Evolutionary conservation across 192 early-diverging fungal species (phyloP).

Genomic region (Tieghemiomyces parasiticus): DNA sequence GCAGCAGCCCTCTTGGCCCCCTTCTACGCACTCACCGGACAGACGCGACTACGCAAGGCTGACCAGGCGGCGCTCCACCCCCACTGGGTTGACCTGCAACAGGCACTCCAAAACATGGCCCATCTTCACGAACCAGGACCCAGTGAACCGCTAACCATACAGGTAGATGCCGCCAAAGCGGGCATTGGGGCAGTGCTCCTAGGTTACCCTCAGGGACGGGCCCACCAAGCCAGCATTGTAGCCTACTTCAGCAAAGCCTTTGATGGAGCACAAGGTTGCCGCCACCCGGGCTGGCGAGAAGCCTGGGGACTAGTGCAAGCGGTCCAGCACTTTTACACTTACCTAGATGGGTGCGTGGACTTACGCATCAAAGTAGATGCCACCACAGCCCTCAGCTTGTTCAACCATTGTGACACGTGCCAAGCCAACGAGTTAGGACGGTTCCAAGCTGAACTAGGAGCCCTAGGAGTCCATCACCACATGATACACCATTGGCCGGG

Average conservation of each 20-base stretch:
- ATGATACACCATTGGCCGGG: slow-evolving; percentile 4
- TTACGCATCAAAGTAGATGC: slow-evolving; percentile 17
- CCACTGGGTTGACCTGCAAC: background rate
- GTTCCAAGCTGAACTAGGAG: background rate
- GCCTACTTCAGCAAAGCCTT: slow-evolving; percentile 17
- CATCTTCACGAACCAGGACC: slow-evolving; percentile 14
- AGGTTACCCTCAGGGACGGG: slow-evolving; percentile 2
- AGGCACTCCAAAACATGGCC: slow-evolving; percentile 8
- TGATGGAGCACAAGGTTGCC: slow-evolving; percentile 11
- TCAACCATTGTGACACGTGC: background rate
- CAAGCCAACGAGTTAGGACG: background rate
- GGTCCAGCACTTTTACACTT: slow-evolving; percentile 17
- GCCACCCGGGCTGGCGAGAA: slow-evolving; percentile 15
- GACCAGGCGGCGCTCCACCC: slow-evolving; percentile 4
- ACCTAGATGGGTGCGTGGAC: slow-evolving; percentile 16
- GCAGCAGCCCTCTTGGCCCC: slow-evolving; percentile 13
- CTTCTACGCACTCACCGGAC: slow-evolving; percentile 13
- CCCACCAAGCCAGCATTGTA: slow-evolving; percentile 12
- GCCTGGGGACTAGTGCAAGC: slow-evolving; percentile 12
- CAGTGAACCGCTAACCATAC: slow-evolving; percentile 13
- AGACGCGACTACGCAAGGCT: background rate
- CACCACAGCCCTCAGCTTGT: slow-evolving; percentile 6
- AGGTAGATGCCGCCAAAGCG: slow-evolving; percentile 13
- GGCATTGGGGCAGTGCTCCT: slow-evolving; percentile 17
- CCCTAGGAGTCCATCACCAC: background rate